Evolutionary conservation across 371 early-diverging fungal species (phyloP).

Genomic region (Apophysomyces ossiformis): DNA sequence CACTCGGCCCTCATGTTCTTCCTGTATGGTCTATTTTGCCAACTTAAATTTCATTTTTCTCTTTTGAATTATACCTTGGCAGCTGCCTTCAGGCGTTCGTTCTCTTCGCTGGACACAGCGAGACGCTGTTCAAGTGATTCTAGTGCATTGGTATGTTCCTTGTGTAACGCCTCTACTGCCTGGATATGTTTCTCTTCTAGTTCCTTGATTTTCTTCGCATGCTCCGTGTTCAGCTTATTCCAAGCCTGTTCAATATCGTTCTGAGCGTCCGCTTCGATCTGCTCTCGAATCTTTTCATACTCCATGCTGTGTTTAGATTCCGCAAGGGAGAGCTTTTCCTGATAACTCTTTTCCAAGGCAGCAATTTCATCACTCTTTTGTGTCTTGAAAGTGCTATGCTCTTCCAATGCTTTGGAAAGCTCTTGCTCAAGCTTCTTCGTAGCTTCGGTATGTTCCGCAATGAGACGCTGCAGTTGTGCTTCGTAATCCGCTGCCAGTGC

Average conservation of each 20-base stretch:
- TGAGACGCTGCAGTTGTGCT: constrained; percentile 17
- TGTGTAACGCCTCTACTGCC: constrained; percentile 8
- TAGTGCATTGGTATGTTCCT: constrained; percentile 16
- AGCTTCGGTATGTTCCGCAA: constrained; percentile 6
- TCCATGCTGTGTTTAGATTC: constrained; percentile 17
- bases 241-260: constrained; percentile 30
- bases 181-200: constrained; percentile 7
- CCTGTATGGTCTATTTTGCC: background rate
- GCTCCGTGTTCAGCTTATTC: constrained; percentile 23
- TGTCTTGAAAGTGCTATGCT: background rate
- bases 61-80: background rate
- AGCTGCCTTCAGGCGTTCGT: background rate
- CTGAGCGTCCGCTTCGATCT: constrained; percentile 35
- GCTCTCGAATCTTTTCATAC: constrained; percentile 34
- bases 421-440: constrained; percentile 14
- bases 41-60: background rate
- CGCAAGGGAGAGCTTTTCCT: constrained; percentile 16
- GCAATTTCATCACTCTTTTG: background rate
- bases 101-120: background rate
- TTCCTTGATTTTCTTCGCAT: constrained; percentile 19
- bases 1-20: constrained; percentile 7
- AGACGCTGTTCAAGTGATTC: constrained; percentile 12
- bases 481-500: constrained; percentile 21
- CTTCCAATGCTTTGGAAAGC: constrained; percentile 1
- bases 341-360: constrained; percentile 18